These are phyloP conservation scores for Albatrellus ellisii DNA, from an alignment of 768 basidiomycete genomes.

Conservation along the genomic window DNA sequence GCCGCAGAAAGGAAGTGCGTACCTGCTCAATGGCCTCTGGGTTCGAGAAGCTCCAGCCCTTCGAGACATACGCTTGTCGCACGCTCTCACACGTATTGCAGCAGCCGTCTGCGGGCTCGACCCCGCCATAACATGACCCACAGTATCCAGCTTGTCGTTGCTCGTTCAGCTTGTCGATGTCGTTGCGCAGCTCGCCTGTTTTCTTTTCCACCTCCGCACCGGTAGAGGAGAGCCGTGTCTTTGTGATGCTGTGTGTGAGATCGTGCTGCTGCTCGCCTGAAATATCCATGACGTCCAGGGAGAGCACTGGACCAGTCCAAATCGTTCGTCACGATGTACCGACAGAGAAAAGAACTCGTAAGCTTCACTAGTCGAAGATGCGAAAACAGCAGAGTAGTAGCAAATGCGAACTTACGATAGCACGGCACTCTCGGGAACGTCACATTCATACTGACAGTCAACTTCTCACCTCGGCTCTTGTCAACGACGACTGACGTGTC, in stretches of 20 bases:
- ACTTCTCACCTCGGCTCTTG: conserved; percentile 86
- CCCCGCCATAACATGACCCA: conserved; percentile 92
- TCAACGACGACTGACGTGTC: conserved; percentile 94
- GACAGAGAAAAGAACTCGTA: no score
- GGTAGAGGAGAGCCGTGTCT: conserved; percentile 54
- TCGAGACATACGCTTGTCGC: conserved; percentile 74
- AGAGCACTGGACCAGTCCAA: conserved; percentile 69
- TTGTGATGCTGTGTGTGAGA: conserved; percentile 78
- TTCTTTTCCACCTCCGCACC: conserved; percentile 49
- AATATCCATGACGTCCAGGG: conserved; percentile 96
- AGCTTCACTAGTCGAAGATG: no score
- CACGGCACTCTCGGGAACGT: conserved; percentile 97
- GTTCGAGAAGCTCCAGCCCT: conserved; percentile 91
- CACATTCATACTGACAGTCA: conserved; percentile 83
- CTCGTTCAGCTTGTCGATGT: conserved; percentile 69
- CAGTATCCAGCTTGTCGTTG: conserved; percentile 57
- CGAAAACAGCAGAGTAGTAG: background rate
- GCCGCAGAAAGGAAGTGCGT: conserved; percentile 14
- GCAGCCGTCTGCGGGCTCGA: conserved; percentile 64
- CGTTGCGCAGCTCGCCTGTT: conserved; percentile 63
- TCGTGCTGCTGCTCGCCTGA: conserved; percentile 92
- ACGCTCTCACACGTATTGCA: conserved; percentile 97
- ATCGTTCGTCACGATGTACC: no score
- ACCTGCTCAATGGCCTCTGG: conserved; percentile 93
- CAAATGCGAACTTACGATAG: conserved; percentile 55